phyloP scores from a whole-genome alignment of 2,329 filamentous ascomycete genomes.

The Paecilomyces dactylethromorphus region DNA sequence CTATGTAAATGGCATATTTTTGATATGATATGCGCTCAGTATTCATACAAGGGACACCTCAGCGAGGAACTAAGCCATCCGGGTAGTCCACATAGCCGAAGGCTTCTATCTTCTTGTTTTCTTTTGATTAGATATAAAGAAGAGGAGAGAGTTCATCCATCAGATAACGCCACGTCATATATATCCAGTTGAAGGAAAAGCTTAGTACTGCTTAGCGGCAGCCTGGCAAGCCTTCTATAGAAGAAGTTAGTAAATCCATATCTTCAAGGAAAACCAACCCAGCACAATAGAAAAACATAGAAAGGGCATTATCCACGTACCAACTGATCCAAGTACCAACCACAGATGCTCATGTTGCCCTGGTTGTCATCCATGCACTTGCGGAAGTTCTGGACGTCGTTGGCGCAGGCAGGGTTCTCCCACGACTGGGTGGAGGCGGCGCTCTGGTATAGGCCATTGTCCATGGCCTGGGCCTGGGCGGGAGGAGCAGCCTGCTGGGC shows the following conservation, averaged over 20 bases:
- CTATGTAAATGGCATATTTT: background rate
- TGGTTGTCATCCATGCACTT: conserved; percentile 94
- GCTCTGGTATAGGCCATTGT: conserved; percentile 39
- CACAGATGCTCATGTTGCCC: conserved; percentile 92
- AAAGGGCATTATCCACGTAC: conserved; percentile 23
- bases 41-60: background rate
- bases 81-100: background rate
- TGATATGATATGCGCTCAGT: background rate
- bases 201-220: conserved; percentile 65
- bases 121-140: conserved; percentile 2
- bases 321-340: conserved; percentile 97
- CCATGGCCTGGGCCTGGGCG: conserved; percentile 48
- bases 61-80: background rate
- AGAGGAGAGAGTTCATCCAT: conserved; percentile 2
- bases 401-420: conserved; percentile 62
- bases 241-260: conserved; percentile 18
- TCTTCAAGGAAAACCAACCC: background rate
- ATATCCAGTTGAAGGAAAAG: background rate
- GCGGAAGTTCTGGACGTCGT: conserved; percentile 78
- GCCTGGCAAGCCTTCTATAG: conserved; percentile 71
- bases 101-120: conserved; percentile 5
- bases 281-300: background rate
- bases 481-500: conserved; percentile 46
- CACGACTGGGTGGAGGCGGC: conserved; percentile 43
- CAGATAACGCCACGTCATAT: background rate